Conservation (phyloP, 2,329 filamentous ascomycete genomes). For the Hypoxylon sp. region DNA sequence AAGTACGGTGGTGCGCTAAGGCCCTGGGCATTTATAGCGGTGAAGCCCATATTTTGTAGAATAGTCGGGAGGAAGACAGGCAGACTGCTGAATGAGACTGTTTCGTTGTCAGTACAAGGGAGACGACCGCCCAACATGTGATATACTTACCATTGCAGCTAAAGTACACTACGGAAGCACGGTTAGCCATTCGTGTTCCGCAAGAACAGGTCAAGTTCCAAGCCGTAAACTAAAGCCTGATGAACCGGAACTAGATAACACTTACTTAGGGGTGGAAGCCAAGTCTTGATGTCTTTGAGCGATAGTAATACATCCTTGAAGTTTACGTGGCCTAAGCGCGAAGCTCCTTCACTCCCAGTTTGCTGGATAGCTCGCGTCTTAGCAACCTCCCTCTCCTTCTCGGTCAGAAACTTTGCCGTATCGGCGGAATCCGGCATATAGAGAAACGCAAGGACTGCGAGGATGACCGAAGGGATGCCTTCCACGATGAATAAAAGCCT, state of each 20-base stretch:
- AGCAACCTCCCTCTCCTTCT: conserved; percentile 66
- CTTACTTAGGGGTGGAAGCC: conserved; percentile 52
- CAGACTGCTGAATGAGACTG: conserved; percentile 70
- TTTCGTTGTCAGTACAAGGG: conserved; percentile 62
- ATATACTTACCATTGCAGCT: conserved; percentile 49
- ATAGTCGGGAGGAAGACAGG: conserved; percentile 72
- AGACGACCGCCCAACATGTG: conserved; percentile 23
- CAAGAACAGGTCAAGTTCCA: background rate
- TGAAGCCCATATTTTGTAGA: conserved; percentile 72
- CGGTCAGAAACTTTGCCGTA: conserved; percentile 61
- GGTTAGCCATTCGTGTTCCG: conserved; percentile 5
- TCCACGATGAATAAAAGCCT: conserved; percentile 48
- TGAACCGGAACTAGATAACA: background rate
- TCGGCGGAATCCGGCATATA: conserved; percentile 56
- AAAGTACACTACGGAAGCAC: conserved; percentile 45
- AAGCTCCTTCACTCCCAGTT: conserved; percentile 57
- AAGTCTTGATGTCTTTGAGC: conserved; percentile 58
- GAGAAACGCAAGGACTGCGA: conserved; percentile 43
- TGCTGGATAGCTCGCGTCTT: conserved; percentile 61
- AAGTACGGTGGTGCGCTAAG: conserved; percentile 77
- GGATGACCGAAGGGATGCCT: conserved; percentile 46
- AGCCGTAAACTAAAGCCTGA: background rate
- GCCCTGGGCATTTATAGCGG: conserved; percentile 71
- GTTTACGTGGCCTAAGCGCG: conserved; percentile 55
- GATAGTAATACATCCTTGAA: conserved; percentile 57